These are phyloP conservation scores for Oxalis stricta DNA, from an alignment of 441 rosid species.

Conservation along the genomic window DNA sequence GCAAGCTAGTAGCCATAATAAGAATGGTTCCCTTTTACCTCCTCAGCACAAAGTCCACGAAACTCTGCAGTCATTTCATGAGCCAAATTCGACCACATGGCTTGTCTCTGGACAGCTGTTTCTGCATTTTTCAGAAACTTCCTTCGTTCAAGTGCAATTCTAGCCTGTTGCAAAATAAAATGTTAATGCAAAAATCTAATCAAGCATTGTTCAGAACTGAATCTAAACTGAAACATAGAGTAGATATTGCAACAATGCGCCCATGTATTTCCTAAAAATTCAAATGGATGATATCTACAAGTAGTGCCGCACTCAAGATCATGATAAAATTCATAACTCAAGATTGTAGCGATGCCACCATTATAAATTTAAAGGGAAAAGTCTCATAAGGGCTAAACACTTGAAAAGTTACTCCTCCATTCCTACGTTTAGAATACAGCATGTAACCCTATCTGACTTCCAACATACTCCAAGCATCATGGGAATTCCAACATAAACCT, in stretches of 20 bases:
- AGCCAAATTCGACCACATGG: conserved; percentile 98
- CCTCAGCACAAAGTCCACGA: conserved; percentile 99
- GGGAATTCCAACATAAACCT: background rate
- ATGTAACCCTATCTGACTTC: background rate
- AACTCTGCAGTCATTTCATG: conserved; percentile 99
- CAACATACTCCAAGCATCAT: background rate
- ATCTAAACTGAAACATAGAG: background rate
- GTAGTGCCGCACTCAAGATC: too few relatives aligned
- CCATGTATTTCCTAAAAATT: too few relatives aligned
- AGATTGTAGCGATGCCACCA: too few relatives aligned
- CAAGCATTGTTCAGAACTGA: background rate
- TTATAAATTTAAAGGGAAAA: too few relatives aligned
- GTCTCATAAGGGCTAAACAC: background rate
- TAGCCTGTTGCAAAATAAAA: conserved; percentile 46
- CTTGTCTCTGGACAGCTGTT: conserved; percentile 89
- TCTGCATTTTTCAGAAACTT: conserved; percentile 91
- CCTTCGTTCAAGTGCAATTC: conserved; percentile 93
- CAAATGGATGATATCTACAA: too few relatives aligned
- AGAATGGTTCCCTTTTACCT: conserved; percentile 31
- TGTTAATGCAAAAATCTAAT: conserved; percentile 8
- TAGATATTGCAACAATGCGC: too few relatives aligned
- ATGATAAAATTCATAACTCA: too few relatives aligned
- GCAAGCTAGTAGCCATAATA: background rate
- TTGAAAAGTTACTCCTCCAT: background rate
- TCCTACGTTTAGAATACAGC: background rate